Conservation (phyloP, 129 eudicot genomes). For the Pulicaria dysenterica region DNA sequence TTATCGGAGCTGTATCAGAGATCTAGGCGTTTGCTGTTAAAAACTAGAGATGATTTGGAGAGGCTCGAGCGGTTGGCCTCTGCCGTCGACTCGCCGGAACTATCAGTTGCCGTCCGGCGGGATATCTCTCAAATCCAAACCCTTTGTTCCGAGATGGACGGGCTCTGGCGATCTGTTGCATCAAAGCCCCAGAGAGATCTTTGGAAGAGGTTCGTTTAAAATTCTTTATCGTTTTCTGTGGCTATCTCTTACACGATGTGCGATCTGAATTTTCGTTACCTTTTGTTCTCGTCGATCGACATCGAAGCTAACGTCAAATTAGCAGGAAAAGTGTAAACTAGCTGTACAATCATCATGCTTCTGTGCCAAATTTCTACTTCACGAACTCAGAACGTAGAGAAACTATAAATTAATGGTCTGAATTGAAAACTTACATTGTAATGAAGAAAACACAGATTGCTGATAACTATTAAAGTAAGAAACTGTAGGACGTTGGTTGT, state of each 20-base stretch:
- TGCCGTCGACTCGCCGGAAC: constrained; percentile 39
- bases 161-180: constrained; percentile 81
- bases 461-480: neutral
- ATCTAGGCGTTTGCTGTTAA: constrained; percentile 65
- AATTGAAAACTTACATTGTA: constrained; percentile 13
- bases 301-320: neutral
- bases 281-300: neutral
- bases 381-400: neutral
- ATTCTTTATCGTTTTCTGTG: neutral
- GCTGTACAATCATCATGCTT: constrained; percentile 6
- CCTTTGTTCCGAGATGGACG: constrained; percentile 81
- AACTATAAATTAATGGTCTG: neutral
- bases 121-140: constrained; percentile 74
- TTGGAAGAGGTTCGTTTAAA: constrained; percentile 73
- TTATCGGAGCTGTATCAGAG: constrained; percentile 80
- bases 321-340: constrained; percentile 7
- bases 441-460: constrained; percentile 12
- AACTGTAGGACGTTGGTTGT: neutral
- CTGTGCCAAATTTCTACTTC: constrained; percentile 4
- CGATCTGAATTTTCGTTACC: constrained; percentile 9
- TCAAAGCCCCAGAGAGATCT: constrained; percentile 91
- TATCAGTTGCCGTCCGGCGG: constrained; percentile 51
- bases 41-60: constrained; percentile 74
- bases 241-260: neutral
- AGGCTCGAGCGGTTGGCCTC: constrained; percentile 71